These are phyloP conservation scores for Boletus reticulatus DNA, from an alignment of 768 basidiomycete species.

Conservation along the genomic window DNA sequence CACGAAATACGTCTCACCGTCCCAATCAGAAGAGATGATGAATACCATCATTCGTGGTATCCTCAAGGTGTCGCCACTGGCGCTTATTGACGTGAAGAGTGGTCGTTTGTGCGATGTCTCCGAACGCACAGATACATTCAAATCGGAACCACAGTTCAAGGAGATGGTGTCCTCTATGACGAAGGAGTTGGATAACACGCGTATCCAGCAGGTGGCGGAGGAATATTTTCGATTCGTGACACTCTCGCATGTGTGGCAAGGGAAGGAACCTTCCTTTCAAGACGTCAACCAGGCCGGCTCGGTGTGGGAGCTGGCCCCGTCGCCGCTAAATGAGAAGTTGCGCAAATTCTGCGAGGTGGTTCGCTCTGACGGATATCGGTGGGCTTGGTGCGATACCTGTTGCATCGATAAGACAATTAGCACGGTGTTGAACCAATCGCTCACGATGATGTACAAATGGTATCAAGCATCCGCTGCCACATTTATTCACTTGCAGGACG, in stretches of 20 bases:
- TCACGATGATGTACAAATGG: constrained; percentile 14
- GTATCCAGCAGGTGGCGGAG: not conserved
- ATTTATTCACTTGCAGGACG: not conserved
- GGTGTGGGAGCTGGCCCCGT: constrained; percentile 4
- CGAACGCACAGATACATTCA: not conserved
- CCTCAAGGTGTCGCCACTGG: not conserved
- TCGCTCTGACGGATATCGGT: constrained; percentile 6
- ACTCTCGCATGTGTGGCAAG: constrained; percentile 13
- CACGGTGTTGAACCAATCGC: constrained; percentile 5
- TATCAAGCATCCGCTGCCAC: constrained; percentile 6
- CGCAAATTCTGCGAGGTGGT: constrained; percentile 6
- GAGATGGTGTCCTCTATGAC: constrained; percentile 9
- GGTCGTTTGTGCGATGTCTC: not conserved
- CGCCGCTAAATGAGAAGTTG: constrained; percentile 1
- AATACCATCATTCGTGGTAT: not conserved
- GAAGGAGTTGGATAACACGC: not conserved
- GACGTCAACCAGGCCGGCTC: constrained; percentile 1
- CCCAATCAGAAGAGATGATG: not conserved
- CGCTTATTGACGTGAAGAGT: not conserved
- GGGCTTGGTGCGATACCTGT: constrained; percentile 13
- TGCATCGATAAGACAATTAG: constrained; percentile 13
- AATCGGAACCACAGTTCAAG: not conserved
- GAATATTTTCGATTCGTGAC: constrained; percentile 10
- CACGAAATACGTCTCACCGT: not conserved
- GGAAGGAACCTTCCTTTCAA: constrained; percentile 8